Conservation (phyloP, 441 rosid genomes). For the Aquilaria agallochum region DNA sequence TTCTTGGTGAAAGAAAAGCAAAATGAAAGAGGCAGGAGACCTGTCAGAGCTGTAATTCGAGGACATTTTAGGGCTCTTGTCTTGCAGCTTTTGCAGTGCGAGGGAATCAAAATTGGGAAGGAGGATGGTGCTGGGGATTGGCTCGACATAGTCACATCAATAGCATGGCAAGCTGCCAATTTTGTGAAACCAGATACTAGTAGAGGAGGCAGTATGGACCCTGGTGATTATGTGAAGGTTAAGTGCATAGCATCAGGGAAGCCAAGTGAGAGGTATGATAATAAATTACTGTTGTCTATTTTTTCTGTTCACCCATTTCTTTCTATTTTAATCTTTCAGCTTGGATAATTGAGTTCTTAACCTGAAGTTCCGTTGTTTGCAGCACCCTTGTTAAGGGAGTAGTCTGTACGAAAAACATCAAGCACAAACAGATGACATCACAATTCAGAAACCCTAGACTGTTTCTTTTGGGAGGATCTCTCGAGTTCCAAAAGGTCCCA, state of each 20-base stretch:
- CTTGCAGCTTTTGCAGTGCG: slow-evolving; percentile 74
- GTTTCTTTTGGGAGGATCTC: slow-evolving; percentile 89
- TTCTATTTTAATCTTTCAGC: not conserved
- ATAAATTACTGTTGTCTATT: too few relatives aligned
- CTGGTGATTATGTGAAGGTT: slow-evolving; percentile 83
- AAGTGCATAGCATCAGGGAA: slow-evolving; percentile 88
- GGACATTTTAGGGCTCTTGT: slow-evolving; percentile 97
- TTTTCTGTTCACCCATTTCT: not conserved
- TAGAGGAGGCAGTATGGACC: slow-evolving; percentile 99
- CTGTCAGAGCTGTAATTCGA: slow-evolving; percentile 64
- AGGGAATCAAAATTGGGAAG: slow-evolving; percentile 45
- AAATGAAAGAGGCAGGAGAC: slow-evolving; percentile 63
- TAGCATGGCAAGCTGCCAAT: slow-evolving; percentile 95
- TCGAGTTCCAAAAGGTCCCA: slow-evolving; percentile 71
- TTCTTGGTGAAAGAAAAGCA: slow-evolving; percentile 62
- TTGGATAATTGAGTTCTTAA: too few relatives aligned
- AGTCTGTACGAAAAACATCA: slow-evolving; percentile 92
- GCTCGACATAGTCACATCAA: slow-evolving; percentile 70
- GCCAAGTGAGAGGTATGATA: slow-evolving; percentile 71
- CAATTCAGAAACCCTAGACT: slow-evolving; percentile 85
- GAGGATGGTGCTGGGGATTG: slow-evolving; percentile 60
- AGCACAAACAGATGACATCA: slow-evolving; percentile 95
- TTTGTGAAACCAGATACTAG: slow-evolving; percentile 97
- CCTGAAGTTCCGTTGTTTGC: too few relatives aligned
- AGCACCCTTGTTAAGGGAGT: slow-evolving; percentile 78